These are phyloP conservation scores for Pichia exigua DNA, from an alignment of 805 yeast species.

Conservation along the genomic window DNA sequence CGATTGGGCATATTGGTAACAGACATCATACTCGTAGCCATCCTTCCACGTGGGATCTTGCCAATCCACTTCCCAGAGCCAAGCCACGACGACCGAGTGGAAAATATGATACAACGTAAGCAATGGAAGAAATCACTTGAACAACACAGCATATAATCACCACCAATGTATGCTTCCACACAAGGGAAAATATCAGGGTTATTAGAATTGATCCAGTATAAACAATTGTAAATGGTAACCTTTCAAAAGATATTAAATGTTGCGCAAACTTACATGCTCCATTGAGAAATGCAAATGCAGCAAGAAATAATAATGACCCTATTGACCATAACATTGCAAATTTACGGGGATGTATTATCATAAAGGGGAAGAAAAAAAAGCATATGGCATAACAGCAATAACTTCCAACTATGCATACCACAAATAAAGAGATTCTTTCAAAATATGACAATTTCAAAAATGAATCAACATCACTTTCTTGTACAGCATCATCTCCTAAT, in stretches of 20 bases:
- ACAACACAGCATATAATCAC: conserved; percentile 63
- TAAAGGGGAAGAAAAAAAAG: conserved; percentile 70
- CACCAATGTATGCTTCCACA: conserved; percentile 54
- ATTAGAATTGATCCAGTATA: conserved; percentile 65
- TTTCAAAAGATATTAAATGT: conserved; percentile 61
- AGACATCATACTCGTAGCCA: conserved; percentile 18
- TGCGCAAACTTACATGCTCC: conserved; percentile 70
- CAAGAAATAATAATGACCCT: conserved; percentile 73
- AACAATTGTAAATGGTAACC: conserved; percentile 65
- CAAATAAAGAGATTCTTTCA: conserved; percentile 70
- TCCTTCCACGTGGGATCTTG: conserved; percentile 21
- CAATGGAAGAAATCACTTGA: conserved; percentile 71
- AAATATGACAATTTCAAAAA: conserved; percentile 55
- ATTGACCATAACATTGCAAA: conserved; percentile 81
- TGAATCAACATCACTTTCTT: neutral
- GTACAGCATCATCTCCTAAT: neutral
- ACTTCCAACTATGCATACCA: conserved; percentile 64
- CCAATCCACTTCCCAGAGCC: conserved; percentile 48
- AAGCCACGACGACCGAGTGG: conserved; percentile 82
- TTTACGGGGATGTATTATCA: conserved; percentile 76
- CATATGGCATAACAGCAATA: conserved; percentile 67
- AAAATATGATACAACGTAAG: conserved; percentile 82
- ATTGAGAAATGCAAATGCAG: conserved; percentile 78
- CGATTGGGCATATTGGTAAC: neutral
- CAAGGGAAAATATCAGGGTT: conserved; percentile 65